A percentile compares a stretch with the other conserved stretches of the same genome.
phyloP scores from a whole-genome alignment of 805 yeast genomes.

The Lachancea cidri region DNA sequence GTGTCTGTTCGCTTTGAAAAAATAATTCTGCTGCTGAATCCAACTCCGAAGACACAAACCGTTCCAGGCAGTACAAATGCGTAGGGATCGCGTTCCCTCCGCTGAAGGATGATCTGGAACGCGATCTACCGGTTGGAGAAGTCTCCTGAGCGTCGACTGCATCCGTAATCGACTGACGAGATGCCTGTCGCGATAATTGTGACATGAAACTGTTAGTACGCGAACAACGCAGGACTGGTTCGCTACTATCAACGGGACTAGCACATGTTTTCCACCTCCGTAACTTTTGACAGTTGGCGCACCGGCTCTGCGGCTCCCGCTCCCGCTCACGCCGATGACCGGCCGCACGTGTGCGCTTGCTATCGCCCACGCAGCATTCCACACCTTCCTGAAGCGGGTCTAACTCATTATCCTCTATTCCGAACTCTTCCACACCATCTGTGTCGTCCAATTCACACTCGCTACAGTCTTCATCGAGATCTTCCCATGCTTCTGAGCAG shows the following conservation, averaged over 20 bases:
- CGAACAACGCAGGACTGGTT: constrained; percentile 10
- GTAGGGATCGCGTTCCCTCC: constrained; percentile 19
- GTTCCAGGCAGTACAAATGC: constrained; percentile 27
- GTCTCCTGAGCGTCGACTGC: not conserved
- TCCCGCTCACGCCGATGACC: not conserved
- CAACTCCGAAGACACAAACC: constrained; percentile 25
- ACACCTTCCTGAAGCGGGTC: constrained; percentile 10
- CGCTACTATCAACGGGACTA: constrained; percentile 4
- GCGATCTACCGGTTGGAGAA: constrained; percentile 4
- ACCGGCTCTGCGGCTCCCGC: constrained; percentile 1
- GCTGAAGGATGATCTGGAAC: constrained; percentile 17
- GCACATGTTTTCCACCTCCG: constrained; percentile 8
- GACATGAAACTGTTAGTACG: constrained; percentile 10
- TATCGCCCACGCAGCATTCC: constrained; percentile 2
- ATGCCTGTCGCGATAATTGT: constrained; percentile 11
- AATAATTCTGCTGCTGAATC: constrained; percentile 16
- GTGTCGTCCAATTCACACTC: constrained; percentile 12
- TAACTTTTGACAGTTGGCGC: constrained; percentile 5
- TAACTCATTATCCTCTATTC: constrained; percentile 17
- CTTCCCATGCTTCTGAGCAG: constrained; percentile 25
- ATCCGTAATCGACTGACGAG: constrained; percentile 9
- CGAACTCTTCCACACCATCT: constrained; percentile 15
- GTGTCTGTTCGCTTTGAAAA: constrained; percentile 3
- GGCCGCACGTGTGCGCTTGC: not conserved
- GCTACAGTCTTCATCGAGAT: constrained; percentile 15